Conservation (phyloP, 2,329 filamentous ascomycete species). For the Didymella keratinophila region DNA sequence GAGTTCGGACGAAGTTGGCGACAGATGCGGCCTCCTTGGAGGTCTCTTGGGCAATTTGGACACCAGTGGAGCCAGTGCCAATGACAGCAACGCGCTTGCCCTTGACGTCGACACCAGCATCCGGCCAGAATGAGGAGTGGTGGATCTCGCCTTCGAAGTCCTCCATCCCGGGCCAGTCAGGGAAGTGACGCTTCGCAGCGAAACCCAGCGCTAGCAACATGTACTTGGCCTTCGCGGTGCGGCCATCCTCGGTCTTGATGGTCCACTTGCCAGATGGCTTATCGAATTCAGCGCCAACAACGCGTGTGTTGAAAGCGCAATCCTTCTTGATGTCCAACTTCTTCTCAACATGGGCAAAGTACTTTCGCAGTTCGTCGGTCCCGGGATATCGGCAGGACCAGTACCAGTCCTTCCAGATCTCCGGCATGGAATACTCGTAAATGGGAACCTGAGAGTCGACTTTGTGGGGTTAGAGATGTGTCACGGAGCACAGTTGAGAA, state of each 20-base stretch:
- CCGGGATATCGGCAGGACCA: constrained; percentile 64
- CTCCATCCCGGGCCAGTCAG: constrained; percentile 66
- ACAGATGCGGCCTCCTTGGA: constrained; percentile 61
- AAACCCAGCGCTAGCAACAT: constrained; percentile 65
- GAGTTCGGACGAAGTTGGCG: constrained; percentile 71
- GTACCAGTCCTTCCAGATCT: constrained; percentile 63
- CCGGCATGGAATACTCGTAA: constrained; percentile 58
- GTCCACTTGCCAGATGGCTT: constrained; percentile 58
- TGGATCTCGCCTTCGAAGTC: constrained; percentile 67
- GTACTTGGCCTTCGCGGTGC: constrained; percentile 59
- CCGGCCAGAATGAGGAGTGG: constrained; percentile 69
- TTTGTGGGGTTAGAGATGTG: neutral
- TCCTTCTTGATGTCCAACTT: constrained; percentile 65
- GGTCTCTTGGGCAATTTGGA: constrained; percentile 70
- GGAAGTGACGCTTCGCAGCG: constrained; percentile 67
- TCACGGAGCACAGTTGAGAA: neutral
- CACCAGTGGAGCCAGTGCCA: constrained; percentile 70
- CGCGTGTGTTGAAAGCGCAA: constrained; percentile 63
- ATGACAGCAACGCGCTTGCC: constrained; percentile 69
- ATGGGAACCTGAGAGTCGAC: constrained; percentile 58
- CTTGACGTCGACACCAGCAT: constrained; percentile 62
- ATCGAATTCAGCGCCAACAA: constrained; percentile 62
- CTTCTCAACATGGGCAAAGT: constrained; percentile 68
- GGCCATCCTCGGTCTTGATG: constrained; percentile 61
- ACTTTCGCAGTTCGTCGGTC: constrained; percentile 61